phyloP scores from a whole-genome alignment of 2,329 filamentous ascomycete species.

The Endocalyx cinctus region DNA sequence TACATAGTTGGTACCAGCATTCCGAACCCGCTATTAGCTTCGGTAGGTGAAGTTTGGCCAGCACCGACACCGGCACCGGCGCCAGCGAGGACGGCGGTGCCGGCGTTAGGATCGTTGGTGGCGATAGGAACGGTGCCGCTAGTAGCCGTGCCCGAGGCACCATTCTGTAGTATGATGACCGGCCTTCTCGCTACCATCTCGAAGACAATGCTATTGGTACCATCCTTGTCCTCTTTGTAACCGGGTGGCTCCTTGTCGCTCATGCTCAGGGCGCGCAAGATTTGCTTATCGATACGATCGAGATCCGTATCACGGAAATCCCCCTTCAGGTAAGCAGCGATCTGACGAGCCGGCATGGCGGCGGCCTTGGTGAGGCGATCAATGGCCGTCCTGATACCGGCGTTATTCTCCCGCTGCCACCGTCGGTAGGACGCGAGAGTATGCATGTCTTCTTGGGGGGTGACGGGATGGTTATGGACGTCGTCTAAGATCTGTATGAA shows the following conservation, averaged over 20 bases:
- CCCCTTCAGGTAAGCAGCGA: slow-evolving; percentile 23
- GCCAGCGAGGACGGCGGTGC: too few relatives aligned
- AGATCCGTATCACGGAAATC: slow-evolving; percentile 18
- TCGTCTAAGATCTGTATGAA: slow-evolving; percentile 24
- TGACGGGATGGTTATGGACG: slow-evolving; percentile 23
- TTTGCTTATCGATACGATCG: slow-evolving; percentile 22
- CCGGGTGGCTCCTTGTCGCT: slow-evolving; percentile 18
- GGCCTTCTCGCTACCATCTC: slow-evolving; percentile 21
- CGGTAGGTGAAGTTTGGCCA: too few relatives aligned
- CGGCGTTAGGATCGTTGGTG: too few relatives aligned
- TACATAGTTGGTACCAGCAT: too few relatives aligned
- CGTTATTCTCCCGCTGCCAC: slow-evolving; percentile 26
- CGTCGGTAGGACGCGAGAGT: slow-evolving; percentile 25
- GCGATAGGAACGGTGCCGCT: too few relatives aligned
- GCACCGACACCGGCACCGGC: too few relatives aligned
- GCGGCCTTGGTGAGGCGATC: slow-evolving; percentile 19
- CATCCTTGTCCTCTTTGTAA: slow-evolving; percentile 9
- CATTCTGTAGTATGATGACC: slow-evolving; percentile 18
- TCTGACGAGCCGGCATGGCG: slow-evolving; percentile 20
- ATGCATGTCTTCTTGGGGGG: slow-evolving; percentile 23
- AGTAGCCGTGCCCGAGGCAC: neutral
- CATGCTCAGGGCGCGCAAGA: slow-evolving; percentile 23
- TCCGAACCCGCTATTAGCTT: too few relatives aligned
- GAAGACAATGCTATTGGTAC: slow-evolving; percentile 14
- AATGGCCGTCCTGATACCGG: slow-evolving; percentile 21